Percentiles rank a stretch among this genome's conserved stretches.
phyloP scores from a whole-genome alignment of 345 rosid species.

The Atalantia buxifolia region DNA sequence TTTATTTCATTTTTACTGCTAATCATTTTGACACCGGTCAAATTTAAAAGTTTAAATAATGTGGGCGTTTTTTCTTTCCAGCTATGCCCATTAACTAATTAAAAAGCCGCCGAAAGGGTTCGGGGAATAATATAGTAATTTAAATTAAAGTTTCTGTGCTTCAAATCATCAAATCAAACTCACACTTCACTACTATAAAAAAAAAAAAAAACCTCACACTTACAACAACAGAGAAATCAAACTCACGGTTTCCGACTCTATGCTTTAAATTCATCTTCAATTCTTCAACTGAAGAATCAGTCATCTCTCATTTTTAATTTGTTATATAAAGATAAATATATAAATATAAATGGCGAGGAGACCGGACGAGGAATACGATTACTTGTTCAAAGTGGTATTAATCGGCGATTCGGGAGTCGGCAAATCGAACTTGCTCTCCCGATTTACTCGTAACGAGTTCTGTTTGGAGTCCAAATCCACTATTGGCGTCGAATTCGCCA shows the following conservation, averaged over 20 bases:
- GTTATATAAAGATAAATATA: not conserved
- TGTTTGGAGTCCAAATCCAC: conserved; percentile 91
- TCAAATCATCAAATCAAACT: not conserved
- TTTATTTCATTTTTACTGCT: too few species aligned
- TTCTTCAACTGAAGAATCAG: not conserved
- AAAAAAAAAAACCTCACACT: too few species aligned
- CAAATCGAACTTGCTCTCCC: conserved; percentile 85
- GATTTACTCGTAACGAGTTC: conserved; percentile 97
- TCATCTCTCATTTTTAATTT: not conserved
- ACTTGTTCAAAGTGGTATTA: conserved; percentile 86
- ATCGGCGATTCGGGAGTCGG: conserved; percentile 98
- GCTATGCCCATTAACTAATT: not conserved
- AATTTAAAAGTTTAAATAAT: too few species aligned
- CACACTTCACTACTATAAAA: too few species aligned
- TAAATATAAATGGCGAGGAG: conserved; percentile 63
- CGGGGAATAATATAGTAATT: not conserved
- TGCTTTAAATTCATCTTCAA: not conserved
- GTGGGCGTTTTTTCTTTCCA: too few species aligned
- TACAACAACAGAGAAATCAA: not conserved
- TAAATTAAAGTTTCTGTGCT: not conserved
- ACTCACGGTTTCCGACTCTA: not conserved
- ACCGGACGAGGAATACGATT: conserved; percentile 92
- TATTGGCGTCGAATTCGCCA: too few species aligned
- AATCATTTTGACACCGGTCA: too few species aligned
- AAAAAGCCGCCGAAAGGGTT: too few species aligned